These are phyloP conservation scores for Dictyostelium intermedium DNA, from an alignment of 78 protist genomes.

Conservation along the genomic window DNA sequence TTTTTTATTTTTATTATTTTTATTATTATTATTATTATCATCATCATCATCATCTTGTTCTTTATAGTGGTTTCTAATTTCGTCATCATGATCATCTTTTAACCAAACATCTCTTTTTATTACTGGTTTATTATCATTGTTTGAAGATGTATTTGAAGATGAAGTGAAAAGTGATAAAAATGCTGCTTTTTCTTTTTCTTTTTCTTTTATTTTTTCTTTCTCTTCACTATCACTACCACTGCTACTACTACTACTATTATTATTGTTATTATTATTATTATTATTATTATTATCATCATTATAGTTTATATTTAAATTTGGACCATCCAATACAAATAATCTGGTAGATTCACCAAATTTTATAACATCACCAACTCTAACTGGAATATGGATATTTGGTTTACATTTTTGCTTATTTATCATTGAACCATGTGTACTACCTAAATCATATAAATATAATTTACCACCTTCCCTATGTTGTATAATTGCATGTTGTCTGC, in stretches of 20 bases:
- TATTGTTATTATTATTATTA: neutral
- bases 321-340: constrained; percentile 36
- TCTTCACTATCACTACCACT: too few relatives aligned
- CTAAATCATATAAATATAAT: constrained; percentile 61
- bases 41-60: constrained; percentile 19
- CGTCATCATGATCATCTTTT: constrained; percentile 27
- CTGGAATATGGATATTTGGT: constrained; percentile 13
- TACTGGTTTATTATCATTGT: neutral
- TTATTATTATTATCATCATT: neutral
- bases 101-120: constrained; percentile 12
- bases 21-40: neutral
- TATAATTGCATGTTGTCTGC: constrained; percentile 81
- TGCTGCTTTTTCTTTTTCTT: neutral
- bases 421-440: constrained; percentile 76
- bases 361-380: constrained; percentile 53
- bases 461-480: constrained; percentile 34
- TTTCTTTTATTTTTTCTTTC: neutral
- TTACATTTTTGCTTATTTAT: constrained; percentile 46
- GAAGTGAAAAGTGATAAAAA: neutral
- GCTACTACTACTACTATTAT: too few relatives aligned
- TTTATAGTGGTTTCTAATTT: constrained; percentile 17
- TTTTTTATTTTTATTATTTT: neutral
- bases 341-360: constrained; percentile 83
- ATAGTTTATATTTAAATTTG: neutral
- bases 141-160: neutral